These are phyloP conservation scores for Metschnikowia lunata DNA, from an alignment of 805 yeast species.

Conservation along the genomic window DNA sequence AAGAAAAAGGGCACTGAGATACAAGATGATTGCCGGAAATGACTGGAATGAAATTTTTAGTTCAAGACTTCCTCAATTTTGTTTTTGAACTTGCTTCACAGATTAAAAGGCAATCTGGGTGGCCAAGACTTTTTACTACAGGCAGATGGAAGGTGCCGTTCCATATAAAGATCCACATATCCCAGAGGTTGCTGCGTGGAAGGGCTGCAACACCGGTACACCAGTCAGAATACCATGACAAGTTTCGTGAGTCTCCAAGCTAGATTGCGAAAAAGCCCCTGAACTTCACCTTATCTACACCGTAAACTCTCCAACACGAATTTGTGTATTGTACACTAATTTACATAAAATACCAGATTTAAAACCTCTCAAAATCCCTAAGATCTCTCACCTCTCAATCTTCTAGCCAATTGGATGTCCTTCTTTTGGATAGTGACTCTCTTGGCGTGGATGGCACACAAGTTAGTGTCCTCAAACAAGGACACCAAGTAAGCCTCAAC, in stretches of 20 bases:
- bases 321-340: constrained; percentile 19
- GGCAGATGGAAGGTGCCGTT: too few species aligned
- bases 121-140: too few species aligned
- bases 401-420: constrained; percentile 96
- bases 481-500: constrained; percentile 97
- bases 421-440: constrained; percentile 98
- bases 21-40: background rate
- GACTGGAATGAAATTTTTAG: background rate
- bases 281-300: too few species aligned
- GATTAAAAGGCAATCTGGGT: too few species aligned
- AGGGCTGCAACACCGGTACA: constrained; percentile 1
- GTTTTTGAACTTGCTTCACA: background rate
- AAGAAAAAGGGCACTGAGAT: too few species aligned
- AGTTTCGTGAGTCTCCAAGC: too few species aligned
- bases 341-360: constrained; percentile 11
- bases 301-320: background rate
- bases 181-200: constrained; percentile 3
- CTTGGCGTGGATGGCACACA: constrained; percentile 98
- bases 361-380: constrained; percentile 26
- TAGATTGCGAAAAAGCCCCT: too few species aligned
- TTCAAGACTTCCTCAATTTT: background rate
- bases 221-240: background rate
- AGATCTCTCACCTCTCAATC: constrained; percentile 96
- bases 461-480: constrained; percentile 94
- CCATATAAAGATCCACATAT: too few species aligned